Percentiles rank a stretch among this genome's conserved stretches.
These are phyloP conservation scores for Lentinula sp. DNA, from an alignment of 768 basidiomycete genomes.

Conservation along the genomic window DNA sequence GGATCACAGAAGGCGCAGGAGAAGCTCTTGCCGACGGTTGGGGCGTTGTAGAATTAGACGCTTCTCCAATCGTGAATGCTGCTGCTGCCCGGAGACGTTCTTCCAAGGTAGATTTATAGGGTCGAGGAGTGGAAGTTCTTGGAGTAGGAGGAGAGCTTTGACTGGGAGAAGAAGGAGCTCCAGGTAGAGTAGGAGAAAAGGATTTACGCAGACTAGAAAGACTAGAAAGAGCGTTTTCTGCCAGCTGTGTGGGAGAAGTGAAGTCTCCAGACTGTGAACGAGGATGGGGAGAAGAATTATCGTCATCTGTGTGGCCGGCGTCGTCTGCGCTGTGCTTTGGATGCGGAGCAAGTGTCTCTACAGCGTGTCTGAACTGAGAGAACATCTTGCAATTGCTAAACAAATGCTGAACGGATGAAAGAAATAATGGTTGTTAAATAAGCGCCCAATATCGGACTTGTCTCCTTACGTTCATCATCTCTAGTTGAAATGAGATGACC, in stretches of 20 bases:
- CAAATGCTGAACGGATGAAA: background rate
- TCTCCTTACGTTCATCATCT: too few relatives aligned
- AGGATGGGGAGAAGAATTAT: constrained; percentile 8
- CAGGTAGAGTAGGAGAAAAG: constrained; percentile 45
- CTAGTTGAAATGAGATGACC: constrained; percentile 39
- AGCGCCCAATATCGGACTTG: background rate
- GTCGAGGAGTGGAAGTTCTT: constrained; percentile 12
- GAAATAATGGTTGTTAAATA: background rate
- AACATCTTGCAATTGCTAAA: constrained; percentile 44
- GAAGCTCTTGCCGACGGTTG: constrained; percentile 33
- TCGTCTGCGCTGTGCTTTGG: constrained; percentile 33
- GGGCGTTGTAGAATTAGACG: constrained; percentile 37
- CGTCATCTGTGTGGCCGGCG: constrained; percentile 15
- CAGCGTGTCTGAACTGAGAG: constrained; percentile 64
- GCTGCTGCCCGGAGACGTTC: constrained; percentile 63
- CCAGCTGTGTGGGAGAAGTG: constrained; percentile 45
- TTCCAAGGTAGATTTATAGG: constrained; percentile 59
- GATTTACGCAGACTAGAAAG: constrained; percentile 60
- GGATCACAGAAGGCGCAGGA: constrained; percentile 23
- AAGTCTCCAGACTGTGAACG: constrained; percentile 30
- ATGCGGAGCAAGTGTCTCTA: constrained; percentile 60
- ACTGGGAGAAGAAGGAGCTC: constrained; percentile 23
- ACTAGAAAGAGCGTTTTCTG: constrained; percentile 54
- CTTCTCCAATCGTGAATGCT: constrained; percentile 52
- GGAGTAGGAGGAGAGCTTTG: constrained; percentile 3